phyloP scores from a whole-genome alignment of 2,329 filamentous ascomycete genomes.

The Gnomoniopsis smithogilvyi region DNA sequence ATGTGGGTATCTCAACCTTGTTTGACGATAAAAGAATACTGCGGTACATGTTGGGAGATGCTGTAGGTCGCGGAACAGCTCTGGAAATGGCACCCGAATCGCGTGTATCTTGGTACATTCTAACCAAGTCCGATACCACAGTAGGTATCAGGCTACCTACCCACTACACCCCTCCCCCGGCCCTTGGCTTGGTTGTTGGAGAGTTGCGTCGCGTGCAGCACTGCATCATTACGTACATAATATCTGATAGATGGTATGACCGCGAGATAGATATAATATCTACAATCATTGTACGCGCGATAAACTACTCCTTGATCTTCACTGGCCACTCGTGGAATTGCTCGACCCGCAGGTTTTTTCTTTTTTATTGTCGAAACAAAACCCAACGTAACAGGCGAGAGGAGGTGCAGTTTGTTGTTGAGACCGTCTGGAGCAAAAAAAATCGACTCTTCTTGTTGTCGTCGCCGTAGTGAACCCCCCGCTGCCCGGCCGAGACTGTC shows the following conservation, averaged over 20 bases:
- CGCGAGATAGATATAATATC: conserved; percentile 1
- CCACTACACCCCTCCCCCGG: too few relatives aligned
- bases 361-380: too few relatives aligned
- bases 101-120: too few relatives aligned
- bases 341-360: not conserved
- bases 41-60: too few relatives aligned
- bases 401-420: not conserved
- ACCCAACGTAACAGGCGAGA: not conserved
- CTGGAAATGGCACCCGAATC: too few relatives aligned
- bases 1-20: too few relatives aligned
- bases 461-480: not conserved
- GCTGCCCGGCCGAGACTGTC: not conserved
- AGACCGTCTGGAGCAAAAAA: not conserved
- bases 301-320: not conserved
- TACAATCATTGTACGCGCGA: not conserved
- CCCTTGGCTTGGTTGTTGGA: too few relatives aligned
- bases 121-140: too few relatives aligned
- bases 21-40: too few relatives aligned
- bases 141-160: too few relatives aligned
- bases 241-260: not conserved
- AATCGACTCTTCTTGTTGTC: not conserved
- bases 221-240: conserved; percentile 14
- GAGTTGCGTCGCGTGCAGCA: not conserved
- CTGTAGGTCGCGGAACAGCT: too few relatives aligned
- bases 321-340: not conserved